Evolutionary conservation across 257 asterid genomes (phyloP).

Genomic region (Solanum chaucha): DNA sequence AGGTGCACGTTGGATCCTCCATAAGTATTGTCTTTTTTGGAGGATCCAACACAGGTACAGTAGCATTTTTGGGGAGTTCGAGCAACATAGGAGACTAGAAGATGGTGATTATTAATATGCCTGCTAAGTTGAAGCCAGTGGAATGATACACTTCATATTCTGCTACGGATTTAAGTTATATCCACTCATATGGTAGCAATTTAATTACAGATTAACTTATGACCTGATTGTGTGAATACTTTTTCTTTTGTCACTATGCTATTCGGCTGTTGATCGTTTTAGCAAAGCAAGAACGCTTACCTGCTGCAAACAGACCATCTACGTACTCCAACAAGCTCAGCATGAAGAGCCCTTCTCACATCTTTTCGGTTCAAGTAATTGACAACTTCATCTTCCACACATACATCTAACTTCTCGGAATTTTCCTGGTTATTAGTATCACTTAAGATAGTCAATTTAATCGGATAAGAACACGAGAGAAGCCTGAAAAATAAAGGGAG

Average conservation of each 20-base stretch:
- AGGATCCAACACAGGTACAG: background rate
- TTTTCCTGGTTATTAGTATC: slow-evolving; percentile 22
- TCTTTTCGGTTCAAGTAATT: slow-evolving; percentile 52
- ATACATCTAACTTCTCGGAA: slow-evolving; percentile 45
- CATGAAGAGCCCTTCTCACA: slow-evolving; percentile 55
- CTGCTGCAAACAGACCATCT: slow-evolving; percentile 61
- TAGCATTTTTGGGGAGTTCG: background rate
- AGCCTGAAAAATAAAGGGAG: background rate
- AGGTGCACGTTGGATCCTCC: background rate
- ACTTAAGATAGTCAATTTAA: background rate
- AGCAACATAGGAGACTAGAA: background rate
- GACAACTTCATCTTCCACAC: slow-evolving; percentile 52
- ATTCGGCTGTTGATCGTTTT: background rate
- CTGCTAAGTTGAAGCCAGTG: background rate
- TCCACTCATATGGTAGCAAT: background rate
- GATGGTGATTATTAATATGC: background rate
- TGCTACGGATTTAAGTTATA: background rate
- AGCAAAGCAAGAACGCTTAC: slow-evolving; percentile 18
- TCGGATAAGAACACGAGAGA: background rate
- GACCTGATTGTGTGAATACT: background rate
- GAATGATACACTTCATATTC: background rate
- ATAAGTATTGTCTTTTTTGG: background rate
- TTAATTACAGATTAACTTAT: background rate
- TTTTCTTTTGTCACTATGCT: background rate
- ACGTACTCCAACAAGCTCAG: slow-evolving; percentile 48